Base-by-base conservation (phyloP, 1,284 basidiomycete genomes). In the Ustilago trichophora region DNA sequence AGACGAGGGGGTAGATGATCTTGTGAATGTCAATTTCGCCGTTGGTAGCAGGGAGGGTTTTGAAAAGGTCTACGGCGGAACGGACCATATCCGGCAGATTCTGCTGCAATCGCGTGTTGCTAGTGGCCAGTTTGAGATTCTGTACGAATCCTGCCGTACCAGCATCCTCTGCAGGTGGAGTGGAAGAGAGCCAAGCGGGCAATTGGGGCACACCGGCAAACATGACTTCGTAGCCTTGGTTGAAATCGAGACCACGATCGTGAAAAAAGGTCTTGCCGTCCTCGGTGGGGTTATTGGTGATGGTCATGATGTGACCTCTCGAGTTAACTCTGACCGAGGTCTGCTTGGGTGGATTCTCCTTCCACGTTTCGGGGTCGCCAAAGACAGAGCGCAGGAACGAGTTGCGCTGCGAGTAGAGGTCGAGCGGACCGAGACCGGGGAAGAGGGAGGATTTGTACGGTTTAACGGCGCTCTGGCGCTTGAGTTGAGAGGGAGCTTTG, bases 201-300 rank as follows among this genome's bases (percentile, higher is more conserved):
- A 64, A 18, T 36, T 68, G 25, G 2, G 59, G 72, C 16, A 74
- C 40, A n/a, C 70, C 70, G 11, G 66, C 66, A 42, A 72, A 72
- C 51, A 72, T 56, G 21, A 60, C 44, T 29, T 64, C 53, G 38
- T 68, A 72, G 3, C 46, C 72, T 9, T 56, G 32, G 21, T 60
- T 56, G 29, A 74, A 74, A 31, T 72, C 35, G 32, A 67, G 41
- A 3, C 45, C 53, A 7, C 72, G 54, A 43, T 71, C 60, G 51
- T 72, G 41, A 53, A 74, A 74, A 19, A 74, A 74, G 9, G 57
- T 66, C 52, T 66, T 62, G 24, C 51, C 62, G 21, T 68, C 70
- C 15, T 48, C 19, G 11, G 27, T 19, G 9, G 57, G 47, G 32
- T 69, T 52, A 51, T 57, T 60, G 38, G 47, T 49, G 41, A 69